These are phyloP conservation scores for Tetrapyrgos nigripes DNA, from an alignment of 1,284 basidiomycete genomes.

Conservation along the genomic window DNA sequence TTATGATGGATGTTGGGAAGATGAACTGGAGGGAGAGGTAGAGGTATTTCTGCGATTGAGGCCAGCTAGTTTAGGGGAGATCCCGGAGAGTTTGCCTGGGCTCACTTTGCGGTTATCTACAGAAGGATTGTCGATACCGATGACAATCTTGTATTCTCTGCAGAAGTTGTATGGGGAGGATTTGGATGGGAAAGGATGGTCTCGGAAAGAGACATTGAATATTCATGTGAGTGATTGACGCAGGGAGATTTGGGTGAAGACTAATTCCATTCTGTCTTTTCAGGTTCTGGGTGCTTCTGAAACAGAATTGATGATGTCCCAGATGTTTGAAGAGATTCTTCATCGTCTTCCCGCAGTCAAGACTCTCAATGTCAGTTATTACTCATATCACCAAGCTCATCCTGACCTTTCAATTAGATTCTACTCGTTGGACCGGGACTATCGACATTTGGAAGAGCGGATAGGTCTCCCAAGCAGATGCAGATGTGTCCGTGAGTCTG, in stretches of 20 bases:
- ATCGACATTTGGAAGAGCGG: too few relatives aligned
- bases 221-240: slow-evolving; percentile 33
- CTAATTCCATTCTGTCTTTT: too few relatives aligned
- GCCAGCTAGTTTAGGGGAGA: too few relatives aligned
- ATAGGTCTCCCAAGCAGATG: slow-evolving; percentile 23
- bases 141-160: slow-evolving; percentile 39
- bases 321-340: slow-evolving; percentile 43
- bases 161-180: slow-evolving; percentile 32
- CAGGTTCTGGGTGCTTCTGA: slow-evolving; percentile 38
- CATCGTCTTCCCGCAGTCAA: slow-evolving; percentile 41
- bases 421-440: slow-evolving; percentile 36
- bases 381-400: background rate
- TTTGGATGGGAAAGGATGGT: slow-evolving; percentile 34
- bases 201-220: slow-evolving; percentile 31
- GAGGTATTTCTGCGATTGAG: too few relatives aligned
- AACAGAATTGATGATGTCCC: slow-evolving; percentile 29
- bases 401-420: slow-evolving; percentile 24
- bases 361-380: slow-evolving; percentile 31
- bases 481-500: slow-evolving; percentile 37
- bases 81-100: too few relatives aligned
- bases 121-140: slow-evolving; percentile 35
- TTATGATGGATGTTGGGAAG: slow-evolving; percentile 20
- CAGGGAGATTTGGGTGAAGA: too few relatives aligned
- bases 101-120: slow-evolving; percentile 26
- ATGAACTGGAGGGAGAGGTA: too few relatives aligned